These are phyloP conservation scores for Boletus patriciae DNA, from an alignment of 768 basidiomycete species.

Conservation along the genomic window DNA sequence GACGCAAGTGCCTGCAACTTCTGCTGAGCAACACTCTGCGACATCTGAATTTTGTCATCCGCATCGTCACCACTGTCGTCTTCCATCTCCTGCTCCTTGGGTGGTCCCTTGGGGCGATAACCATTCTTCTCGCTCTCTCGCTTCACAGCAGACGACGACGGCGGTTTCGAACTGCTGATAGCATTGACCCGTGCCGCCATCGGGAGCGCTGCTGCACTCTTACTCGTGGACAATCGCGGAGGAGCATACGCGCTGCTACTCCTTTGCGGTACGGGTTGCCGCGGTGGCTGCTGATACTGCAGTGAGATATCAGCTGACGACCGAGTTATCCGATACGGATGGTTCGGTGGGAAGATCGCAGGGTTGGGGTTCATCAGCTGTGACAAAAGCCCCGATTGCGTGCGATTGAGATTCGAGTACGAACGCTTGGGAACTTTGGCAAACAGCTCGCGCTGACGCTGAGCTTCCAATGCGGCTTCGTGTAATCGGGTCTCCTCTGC, in stretches of 20 bases:
- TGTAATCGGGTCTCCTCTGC: conserved; percentile 36
- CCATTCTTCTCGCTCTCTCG: conserved; percentile 37
- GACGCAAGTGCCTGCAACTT: conserved; percentile 58
- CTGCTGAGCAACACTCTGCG: conserved; percentile 69
- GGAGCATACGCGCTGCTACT: conserved; percentile 34
- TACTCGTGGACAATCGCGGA: conserved; percentile 46
- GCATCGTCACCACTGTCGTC: conserved; percentile 56
- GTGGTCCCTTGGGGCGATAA: conserved; percentile 66
- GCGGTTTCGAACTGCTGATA: conserved; percentile 28
- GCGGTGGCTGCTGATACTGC: conserved; percentile 24
- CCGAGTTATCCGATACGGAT: conserved; percentile 56
- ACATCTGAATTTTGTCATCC: conserved; percentile 54
- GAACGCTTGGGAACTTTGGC: conserved; percentile 67
- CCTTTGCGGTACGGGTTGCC: conserved; percentile 27
- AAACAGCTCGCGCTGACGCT: conserved; percentile 66
- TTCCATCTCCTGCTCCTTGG: conserved; percentile 65
- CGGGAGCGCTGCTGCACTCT: conserved; percentile 62
- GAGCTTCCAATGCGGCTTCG: conserved; percentile 62
- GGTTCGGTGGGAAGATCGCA: conserved; percentile 53
- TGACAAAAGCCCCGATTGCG: conserved; percentile 58
- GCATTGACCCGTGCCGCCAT: conserved; percentile 51
- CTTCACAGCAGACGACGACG: conserved; percentile 22
- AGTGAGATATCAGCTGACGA: conserved; percentile 47
- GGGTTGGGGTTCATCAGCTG: conserved; percentile 75
- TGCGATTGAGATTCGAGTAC: conserved; percentile 57